A percentile compares a stretch with the other conserved stretches of the same genome.
Evolutionary conservation across 176 grass and related monocot genomes (phyloP).

Genomic region (Elaeis guineensis): DNA sequence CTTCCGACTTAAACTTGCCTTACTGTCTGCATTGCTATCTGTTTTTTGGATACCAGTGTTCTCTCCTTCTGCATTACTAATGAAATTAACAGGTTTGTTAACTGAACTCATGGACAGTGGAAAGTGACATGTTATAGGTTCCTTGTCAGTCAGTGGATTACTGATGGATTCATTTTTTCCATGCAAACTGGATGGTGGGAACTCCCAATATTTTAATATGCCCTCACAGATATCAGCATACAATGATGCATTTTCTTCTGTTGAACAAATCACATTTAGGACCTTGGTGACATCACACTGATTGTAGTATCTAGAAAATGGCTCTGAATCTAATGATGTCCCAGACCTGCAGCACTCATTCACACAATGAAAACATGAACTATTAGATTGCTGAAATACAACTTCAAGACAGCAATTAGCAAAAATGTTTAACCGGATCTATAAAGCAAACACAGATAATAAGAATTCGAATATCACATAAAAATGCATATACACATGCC

Average conservation of each 20-base stretch:
- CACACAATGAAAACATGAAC: too few relatives aligned
- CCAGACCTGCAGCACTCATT: conserved; percentile 39
- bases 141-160: conserved; percentile 4
- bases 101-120: conserved; percentile 13
- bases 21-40: conserved; percentile 25
- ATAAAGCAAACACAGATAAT: too few relatives aligned
- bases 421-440: too few relatives aligned
- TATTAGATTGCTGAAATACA: too few relatives aligned
- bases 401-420: too few relatives aligned
- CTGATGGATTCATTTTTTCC: conserved; percentile 21
- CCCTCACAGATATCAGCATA: conserved; percentile 56
- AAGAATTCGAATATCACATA: too few relatives aligned
- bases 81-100: conserved; percentile 16
- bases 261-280: conserved; percentile 36
- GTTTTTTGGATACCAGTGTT: background rate
- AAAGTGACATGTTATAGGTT: conserved; percentile 24
- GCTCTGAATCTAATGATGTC: conserved; percentile 34
- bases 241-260: conserved; percentile 27
- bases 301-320: conserved; percentile 80
- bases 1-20: conserved; percentile 23
- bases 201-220: conserved; percentile 62
- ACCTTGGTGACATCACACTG: conserved; percentile 62
- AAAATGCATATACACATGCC: too few relatives aligned
- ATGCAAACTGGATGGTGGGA: conserved; percentile 34
- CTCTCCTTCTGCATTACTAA: conserved; percentile 21